Conservation (phyloP, 768 basidiomycete species). For the Lentinula sp. region DNA sequence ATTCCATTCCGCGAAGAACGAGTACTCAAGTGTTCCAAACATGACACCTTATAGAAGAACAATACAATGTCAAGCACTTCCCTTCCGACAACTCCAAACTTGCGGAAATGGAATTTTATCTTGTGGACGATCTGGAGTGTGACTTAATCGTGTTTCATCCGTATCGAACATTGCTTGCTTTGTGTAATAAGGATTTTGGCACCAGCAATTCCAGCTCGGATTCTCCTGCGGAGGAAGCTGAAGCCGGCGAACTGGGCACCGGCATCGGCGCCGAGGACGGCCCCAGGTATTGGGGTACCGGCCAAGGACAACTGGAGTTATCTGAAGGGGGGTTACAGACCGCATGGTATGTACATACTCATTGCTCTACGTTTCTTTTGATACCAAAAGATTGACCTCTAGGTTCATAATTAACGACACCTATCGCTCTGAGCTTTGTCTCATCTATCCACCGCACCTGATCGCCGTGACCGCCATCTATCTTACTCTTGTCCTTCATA, state of each 20-base stretch:
- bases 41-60: conserved; percentile 37
- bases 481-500: conserved; percentile 75
- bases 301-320: conserved; percentile 73
- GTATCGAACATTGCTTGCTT: conserved; percentile 78
- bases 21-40: not conserved
- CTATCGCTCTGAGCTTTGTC: conserved; percentile 86
- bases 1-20: not conserved
- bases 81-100: conserved; percentile 85
- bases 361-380: not conserved
- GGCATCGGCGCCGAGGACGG: conserved; percentile 46
- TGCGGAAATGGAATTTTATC: conserved; percentile 99
- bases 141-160: conserved; percentile 93
- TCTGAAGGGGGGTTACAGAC: conserved; percentile 77
- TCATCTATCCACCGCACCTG: conserved; percentile 93
- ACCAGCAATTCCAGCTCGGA: conserved; percentile 7
- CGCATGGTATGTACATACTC: conserved; percentile 80
- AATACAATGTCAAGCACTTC: conserved; percentile 74
- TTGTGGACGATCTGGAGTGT: conserved; percentile 94
- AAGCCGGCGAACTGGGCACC: conserved; percentile 53
- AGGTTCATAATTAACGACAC: conserved; percentile 98
- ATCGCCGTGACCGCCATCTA: conserved; percentile 92
- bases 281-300: conserved; percentile 73
- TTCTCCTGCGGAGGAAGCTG: conserved; percentile 22
- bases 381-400: not conserved
- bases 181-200: conserved; percentile 60